Percentiles rank a stretch among this genome's conserved stretches.
phyloP scores from a whole-genome alignment of 345 rosid genomes.

The Cardamine resedifolia region DNA sequence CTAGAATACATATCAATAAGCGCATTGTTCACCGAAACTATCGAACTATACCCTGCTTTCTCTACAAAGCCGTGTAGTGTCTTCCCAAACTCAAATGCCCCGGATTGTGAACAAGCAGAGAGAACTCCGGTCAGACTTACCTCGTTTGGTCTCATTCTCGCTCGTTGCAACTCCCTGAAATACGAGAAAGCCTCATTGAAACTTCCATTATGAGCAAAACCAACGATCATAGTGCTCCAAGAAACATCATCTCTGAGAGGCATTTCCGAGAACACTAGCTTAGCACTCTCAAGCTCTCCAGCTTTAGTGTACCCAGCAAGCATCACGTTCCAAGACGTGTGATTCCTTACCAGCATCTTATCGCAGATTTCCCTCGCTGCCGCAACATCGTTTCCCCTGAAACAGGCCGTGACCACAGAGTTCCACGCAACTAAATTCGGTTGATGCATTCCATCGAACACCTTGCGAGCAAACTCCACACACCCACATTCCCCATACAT shows the following conservation, averaged over 20 bases:
- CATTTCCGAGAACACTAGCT: constrained; percentile 46
- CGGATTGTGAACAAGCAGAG: constrained; percentile 56
- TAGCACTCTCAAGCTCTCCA: constrained; percentile 51
- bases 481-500: constrained; percentile 58
- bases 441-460: constrained; percentile 55
- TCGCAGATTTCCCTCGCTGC: constrained; percentile 41
- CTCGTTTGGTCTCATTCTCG: constrained; percentile 47
- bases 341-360: constrained; percentile 47
- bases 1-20: constrained; percentile 66
- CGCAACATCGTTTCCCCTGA: constrained; percentile 41
- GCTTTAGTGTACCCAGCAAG: constrained; percentile 54
- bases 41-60: constrained; percentile 49
- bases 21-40: constrained; percentile 47
- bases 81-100: constrained; percentile 44
- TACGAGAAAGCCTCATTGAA: constrained; percentile 46
- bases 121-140: constrained; percentile 55
- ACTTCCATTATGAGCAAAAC: constrained; percentile 49
- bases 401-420: constrained; percentile 48
- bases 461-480: constrained; percentile 44
- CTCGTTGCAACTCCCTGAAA: constrained; percentile 49
- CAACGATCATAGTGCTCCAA: constrained; percentile 64
- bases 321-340: constrained; percentile 69
- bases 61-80: constrained; percentile 48
- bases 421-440: constrained; percentile 60
- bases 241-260: constrained; percentile 54